Conservation (phyloP, 2,329 filamentous ascomycete species). For the Colletotrichum tropicicola region DNA sequence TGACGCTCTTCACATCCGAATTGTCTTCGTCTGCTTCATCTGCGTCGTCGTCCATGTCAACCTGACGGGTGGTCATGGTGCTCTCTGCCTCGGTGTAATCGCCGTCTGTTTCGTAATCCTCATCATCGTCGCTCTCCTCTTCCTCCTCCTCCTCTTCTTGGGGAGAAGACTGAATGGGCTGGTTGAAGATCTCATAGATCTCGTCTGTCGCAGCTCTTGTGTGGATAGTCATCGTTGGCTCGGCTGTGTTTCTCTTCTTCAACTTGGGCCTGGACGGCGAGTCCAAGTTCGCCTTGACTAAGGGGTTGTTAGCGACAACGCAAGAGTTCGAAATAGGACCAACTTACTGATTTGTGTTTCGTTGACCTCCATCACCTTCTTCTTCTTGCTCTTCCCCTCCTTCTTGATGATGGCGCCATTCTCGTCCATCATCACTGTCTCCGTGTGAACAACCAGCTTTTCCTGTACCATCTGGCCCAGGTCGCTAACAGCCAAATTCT, state of each 20-base stretch:
- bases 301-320: slow-evolving; percentile 40
- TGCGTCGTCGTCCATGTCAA: slow-evolving; percentile 56
- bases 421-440: slow-evolving; percentile 62
- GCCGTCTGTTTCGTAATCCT: slow-evolving; percentile 75
- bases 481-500: slow-evolving; percentile 31
- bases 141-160: slow-evolving; percentile 43
- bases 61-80: slow-evolving; percentile 78
- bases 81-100: slow-evolving; percentile 89
- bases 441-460: slow-evolving; percentile 54
- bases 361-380: slow-evolving; percentile 86
- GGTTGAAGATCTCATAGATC: slow-evolving; percentile 97
- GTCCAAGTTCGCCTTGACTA: slow-evolving; percentile 92
- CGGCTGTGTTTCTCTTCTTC: slow-evolving; percentile 76
- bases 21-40: slow-evolving; percentile 58
- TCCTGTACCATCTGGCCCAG: slow-evolving; percentile 37
- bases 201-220: slow-evolving; percentile 96
- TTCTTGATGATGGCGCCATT: slow-evolving; percentile 62
- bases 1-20: slow-evolving; percentile 70
- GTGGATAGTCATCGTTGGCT: slow-evolving; percentile 98
- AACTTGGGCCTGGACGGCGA: slow-evolving; percentile 88
- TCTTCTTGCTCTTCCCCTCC: slow-evolving; percentile 68
- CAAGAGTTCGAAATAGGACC: not conserved
- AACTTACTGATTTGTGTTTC: slow-evolving; percentile 90
- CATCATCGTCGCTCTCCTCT: slow-evolving; percentile 64
- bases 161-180: slow-evolving; percentile 66